Evolutionary conservation across 768 basidiomycete genomes (phyloP).

Genomic region (Agrocybe praecox): DNA sequence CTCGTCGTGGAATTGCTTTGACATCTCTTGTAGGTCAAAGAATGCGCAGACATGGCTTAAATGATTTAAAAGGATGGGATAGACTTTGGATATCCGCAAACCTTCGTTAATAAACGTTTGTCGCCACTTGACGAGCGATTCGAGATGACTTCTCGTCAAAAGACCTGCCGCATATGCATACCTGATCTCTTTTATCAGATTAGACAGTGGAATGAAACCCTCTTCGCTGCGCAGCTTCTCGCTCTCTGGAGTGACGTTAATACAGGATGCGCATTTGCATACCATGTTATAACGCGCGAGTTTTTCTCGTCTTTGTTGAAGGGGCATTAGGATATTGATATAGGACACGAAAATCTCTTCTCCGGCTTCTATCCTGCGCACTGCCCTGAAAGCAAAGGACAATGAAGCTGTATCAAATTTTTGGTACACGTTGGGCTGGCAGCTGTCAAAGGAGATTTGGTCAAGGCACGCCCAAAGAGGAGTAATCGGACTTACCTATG

Average conservation of each 20-base stretch:
- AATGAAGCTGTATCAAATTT: not conserved
- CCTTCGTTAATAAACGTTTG: not conserved
- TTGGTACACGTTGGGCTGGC: not conserved
- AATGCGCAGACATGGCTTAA: no score
- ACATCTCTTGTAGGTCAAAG: no score
- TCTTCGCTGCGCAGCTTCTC: conserved; percentile 21
- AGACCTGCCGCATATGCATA: not conserved
- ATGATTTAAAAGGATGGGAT: not conserved
- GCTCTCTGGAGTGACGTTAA: not conserved
- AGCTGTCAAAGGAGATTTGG: not conserved
- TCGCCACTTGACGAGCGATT: not conserved
- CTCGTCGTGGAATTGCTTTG: no score
- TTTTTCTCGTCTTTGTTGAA: not conserved
- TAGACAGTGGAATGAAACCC: conserved; percentile 2
- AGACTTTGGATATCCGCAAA: not conserved
- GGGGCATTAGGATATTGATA: not conserved
- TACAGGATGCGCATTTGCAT: not conserved
- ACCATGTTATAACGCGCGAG: not conserved
- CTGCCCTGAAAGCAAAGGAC: not conserved
- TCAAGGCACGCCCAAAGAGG: not conserved
- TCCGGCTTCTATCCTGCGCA: not conserved
- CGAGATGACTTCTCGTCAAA: not conserved
- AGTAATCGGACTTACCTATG: not conserved
- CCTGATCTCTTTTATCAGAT: not conserved
- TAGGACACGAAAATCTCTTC: conserved; percentile 3